A percentile compares a stretch with the other conserved stretches of the same genome.
Evolutionary conservation across 192 early-diverging fungal species (phyloP).

Genomic region (Coemansia reversa): DNA sequence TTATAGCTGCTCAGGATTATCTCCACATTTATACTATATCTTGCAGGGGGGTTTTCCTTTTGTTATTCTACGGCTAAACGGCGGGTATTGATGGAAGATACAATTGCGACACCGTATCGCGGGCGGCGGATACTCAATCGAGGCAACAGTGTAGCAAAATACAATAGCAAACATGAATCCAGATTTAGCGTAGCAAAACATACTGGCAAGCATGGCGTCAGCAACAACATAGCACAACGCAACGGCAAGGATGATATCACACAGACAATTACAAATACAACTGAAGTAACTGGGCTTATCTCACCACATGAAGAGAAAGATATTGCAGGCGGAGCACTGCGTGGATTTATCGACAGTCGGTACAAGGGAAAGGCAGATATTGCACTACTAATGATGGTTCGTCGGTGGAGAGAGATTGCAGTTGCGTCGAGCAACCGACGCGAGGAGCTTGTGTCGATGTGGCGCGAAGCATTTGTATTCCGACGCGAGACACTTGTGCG

Average conservation of each 20-base stretch:
- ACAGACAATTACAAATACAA: background rate
- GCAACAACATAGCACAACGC: too few species aligned
- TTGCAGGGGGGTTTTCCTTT: background rate
- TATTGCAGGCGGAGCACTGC: constrained; percentile 2
- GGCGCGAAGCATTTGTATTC: constrained; percentile 23
- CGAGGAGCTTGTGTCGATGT: constrained; percentile 29
- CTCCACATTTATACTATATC: too few species aligned
- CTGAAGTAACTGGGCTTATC: too few species aligned
- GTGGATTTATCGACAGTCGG: constrained; percentile 24
- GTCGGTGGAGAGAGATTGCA: constrained; percentile 37
- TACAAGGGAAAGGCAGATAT: constrained; percentile 32
- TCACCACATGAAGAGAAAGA: background rate
- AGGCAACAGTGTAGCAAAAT: background rate
- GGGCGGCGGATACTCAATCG: constrained; percentile 1
- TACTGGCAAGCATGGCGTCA: too few species aligned
- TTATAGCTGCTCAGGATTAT: too few species aligned
- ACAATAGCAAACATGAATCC: too few species aligned
- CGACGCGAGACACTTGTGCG: constrained; percentile 1
- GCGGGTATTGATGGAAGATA: background rate
- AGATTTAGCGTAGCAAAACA: background rate
- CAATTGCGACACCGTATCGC: background rate
- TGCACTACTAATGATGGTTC: constrained; percentile 20
- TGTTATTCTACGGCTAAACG: background rate
- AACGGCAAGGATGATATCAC: background rate
- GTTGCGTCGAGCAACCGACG: constrained; percentile 14